Evolutionary conservation across 1,139 yeast genomes (phyloP), one percentile per base, ranked within the genome.

Genomic region (Saccharomyces uvarum): DNA sequence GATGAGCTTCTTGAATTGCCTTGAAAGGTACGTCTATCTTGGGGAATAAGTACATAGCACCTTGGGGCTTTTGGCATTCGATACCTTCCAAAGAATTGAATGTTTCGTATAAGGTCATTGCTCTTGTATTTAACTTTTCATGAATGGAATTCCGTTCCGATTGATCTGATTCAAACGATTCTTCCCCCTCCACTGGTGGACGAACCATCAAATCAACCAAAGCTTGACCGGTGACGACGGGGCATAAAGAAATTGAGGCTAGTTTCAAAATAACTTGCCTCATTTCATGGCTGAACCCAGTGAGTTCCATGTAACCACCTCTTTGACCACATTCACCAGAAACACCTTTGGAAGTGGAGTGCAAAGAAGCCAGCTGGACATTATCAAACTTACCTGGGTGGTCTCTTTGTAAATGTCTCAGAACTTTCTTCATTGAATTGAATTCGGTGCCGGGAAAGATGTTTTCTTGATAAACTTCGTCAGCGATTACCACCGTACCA

Each of bases 281-380:
- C 16, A 91, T 85, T 51, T 86, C 91, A 3, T 77, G 76, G 27
- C 79, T 75, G 72, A 93, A 88, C 0, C 97, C 97, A 14, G 84
- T 80, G 13, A 91, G 75, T 73, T 93, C 99, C 95, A 93, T 88
- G 76, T 91, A 95, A 3, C 99, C 99, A 65, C 98, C 99, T 73
- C 99, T 84, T 75, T 93, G 99, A 56, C 99, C 99, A 77, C 99
- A 93, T 74, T 93, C 99, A 57, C 99, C 99, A 63, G 90, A 81
- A 66, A 90, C 88, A 69, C 99, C 99, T 74, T 93, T 93, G 19
- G 98, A 91, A 44, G 96, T 90, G 14, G 98, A 90, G 71, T 93
- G 98, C 61, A 93, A 76, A 1, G 98, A 91, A 2, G 95, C 98
- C 59, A 95, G 78, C 68, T 90, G 96, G 48, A 93, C 95, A 57